Evolutionary conservation across 2,329 filamentous ascomycete genomes (phyloP), one percentile per base, ranked within the genome.

Genomic region (Sarocladium strictum): DNA sequence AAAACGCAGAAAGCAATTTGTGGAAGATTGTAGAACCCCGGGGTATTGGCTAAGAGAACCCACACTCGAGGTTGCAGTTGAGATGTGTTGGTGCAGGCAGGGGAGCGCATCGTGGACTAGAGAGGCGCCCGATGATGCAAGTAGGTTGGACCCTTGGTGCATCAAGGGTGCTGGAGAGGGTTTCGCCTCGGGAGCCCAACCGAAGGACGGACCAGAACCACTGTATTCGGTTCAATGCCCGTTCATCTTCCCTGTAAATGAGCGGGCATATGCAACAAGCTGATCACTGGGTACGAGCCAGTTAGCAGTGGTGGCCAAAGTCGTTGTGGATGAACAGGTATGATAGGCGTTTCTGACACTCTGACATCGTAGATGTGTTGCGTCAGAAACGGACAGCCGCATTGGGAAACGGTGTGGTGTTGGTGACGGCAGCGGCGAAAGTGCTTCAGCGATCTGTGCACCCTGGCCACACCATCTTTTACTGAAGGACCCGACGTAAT

Each of bases 131-230:
- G 29, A 51, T 51, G 47, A 51, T 51, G 47, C 47, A 51, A 51
- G 11, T 33, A 51, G 47, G 47, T 35, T 51, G 47, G 47, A 51
- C 47, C 47, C 47, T 51, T 51, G 27, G 47, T 51, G 47, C 47
- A 51, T 51, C 27, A 51, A 3, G 12, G 23, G 15, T 35, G n/a
- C 24, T 11, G 14, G 43, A 23, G n/a, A 27, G 9, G 23, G 17
- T 12, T 29, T 14, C 23, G n/a, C 47, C n/a, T n/a, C 26, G n/a
- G 9, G 24, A 23, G 17, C 5, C 27, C 23, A 3, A 21, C 27
- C n/a, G 21, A 35, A 10, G 10, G 29, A 17, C n/a, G n/a, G 17
- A n/a, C 29, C 11, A 17, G 47, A 35, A 51, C n/a, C 15, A 24
- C n/a, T 51, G 24, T 26, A 51, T n/a, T 33, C 3, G 43, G 9